Evolutionary conservation across 192 early-diverging fungal species (phyloP).

Genomic region (Funneliformis geosporum): DNA sequence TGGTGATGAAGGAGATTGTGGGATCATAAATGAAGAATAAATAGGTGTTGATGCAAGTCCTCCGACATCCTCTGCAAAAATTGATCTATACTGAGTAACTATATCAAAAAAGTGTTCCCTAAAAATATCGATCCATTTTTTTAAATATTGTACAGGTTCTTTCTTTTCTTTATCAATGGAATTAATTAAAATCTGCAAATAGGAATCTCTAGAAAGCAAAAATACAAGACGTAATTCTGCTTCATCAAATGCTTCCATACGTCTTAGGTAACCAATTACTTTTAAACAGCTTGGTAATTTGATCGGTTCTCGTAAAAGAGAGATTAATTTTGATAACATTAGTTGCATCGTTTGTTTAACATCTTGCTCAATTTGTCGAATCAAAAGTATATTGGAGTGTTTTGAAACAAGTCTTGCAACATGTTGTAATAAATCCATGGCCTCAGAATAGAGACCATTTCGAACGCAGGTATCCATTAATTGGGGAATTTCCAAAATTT

Average conservation of each 20-base stretch:
- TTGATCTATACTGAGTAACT: slow-evolving; percentile 67
- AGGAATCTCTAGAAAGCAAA: slow-evolving; percentile 67
- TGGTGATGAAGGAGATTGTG: slow-evolving; percentile 12
- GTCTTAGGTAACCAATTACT: slow-evolving; percentile 75
- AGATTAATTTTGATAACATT: slow-evolving; percentile 73
- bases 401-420: slow-evolving; percentile 57
- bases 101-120: slow-evolving; percentile 83
- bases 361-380: slow-evolving; percentile 63
- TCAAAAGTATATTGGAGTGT: slow-evolving; percentile 57
- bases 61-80: slow-evolving; percentile 32
- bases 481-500: slow-evolving; percentile 77
- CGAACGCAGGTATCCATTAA: slow-evolving; percentile 81
- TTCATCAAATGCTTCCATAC: slow-evolving; percentile 72
- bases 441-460: slow-evolving; percentile 82
- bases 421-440: slow-evolving; percentile 75
- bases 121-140: slow-evolving; percentile 75
- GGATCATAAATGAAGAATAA: slow-evolving; percentile 10
- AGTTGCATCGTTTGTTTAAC: slow-evolving; percentile 59
- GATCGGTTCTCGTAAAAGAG: slow-evolving; percentile 66
- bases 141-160: slow-evolving; percentile 65
- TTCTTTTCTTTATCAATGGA: slow-evolving; percentile 53
- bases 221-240: slow-evolving; percentile 73
- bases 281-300: slow-evolving; percentile 76
- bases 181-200: slow-evolving; percentile 55
- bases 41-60: slow-evolving; percentile 14